Evolutionary conservation across 2,329 filamentous ascomycete genomes (phyloP), one percentile per base, ranked within the genome.

Genomic region (Truncatella angustata): DNA sequence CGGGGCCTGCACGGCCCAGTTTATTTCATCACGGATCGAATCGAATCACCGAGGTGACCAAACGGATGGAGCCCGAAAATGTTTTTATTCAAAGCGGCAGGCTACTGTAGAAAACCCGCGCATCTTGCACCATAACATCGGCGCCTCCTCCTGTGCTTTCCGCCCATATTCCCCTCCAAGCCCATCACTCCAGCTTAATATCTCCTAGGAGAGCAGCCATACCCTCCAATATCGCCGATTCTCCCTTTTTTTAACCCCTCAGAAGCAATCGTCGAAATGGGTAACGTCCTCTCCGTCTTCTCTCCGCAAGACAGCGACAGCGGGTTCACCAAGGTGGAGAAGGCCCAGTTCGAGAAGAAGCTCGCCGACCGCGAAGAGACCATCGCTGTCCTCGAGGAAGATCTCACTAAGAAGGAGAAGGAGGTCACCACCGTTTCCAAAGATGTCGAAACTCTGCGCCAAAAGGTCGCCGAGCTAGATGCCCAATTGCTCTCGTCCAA

Each of bases 281-380:
- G 70, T 61, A 69, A 70, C 62, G 70, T 72, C 56, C 65, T 74
- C 56, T 70, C 67, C 57, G 66, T 65, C 53, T 69, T 73, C 58
- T 63, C 66, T n/a, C 62, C n/a, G n/a, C n/a, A n/a, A n/a, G n/a
- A n/a, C n/a, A n/a, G 60, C 56, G 66, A 66, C 60, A 68, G 67
- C 59, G 63, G 65, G 45, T 51, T 71, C 42, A 63, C 64, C 56
- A 65, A 69, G 60, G 58, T 64, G 23, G 65, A 67, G 50, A 58
- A 58, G 36, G 57, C 63, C 9, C 62, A 61, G 39, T 64, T 72
- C 44, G 68, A 71, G 60, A 67, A 69, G 60, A 67, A 71, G 59
- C 65, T 73, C 35, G 65, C 66, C 58, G 71, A 74, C 57, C 63
- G 65, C 36, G 66, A 71, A 51, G 66, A 70, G 50, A 70, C 61